These are phyloP conservation scores for Aspergillus avenaceus DNA, from an alignment of 495 filamentous ascomycete genomes.

Conservation along the genomic window DNA sequence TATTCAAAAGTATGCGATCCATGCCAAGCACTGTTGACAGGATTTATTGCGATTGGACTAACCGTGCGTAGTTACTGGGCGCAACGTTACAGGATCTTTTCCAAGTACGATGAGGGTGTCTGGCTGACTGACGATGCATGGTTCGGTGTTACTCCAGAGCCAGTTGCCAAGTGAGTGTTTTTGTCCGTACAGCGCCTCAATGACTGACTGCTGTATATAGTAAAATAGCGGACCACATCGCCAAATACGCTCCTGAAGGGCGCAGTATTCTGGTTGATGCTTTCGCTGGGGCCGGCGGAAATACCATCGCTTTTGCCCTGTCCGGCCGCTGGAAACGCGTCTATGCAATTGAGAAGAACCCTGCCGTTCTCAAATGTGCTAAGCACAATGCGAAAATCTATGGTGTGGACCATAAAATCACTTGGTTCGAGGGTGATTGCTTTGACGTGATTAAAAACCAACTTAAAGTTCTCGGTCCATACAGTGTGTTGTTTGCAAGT, in stretches of 20 bases:
- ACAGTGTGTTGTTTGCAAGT: conserved; percentile 77
- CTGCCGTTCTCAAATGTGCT: conserved; percentile 73
- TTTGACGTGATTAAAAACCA: conserved; percentile 57
- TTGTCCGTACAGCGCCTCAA: neutral
- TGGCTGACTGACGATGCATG: conserved; percentile 89
- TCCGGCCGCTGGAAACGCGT: conserved; percentile 72
- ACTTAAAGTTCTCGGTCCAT: conserved; percentile 44
- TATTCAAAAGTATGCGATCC: conserved; percentile 60
- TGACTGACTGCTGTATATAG: conserved; percentile 33
- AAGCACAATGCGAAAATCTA: conserved; percentile 91
- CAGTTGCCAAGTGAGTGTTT: conserved; percentile 66
- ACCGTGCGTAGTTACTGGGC: conserved; percentile 68
- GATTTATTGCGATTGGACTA: neutral
- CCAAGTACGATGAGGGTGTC: conserved; percentile 75
- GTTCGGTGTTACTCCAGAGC: conserved; percentile 95
- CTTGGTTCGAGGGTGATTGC: conserved; percentile 79
- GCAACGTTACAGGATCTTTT: conserved; percentile 82
- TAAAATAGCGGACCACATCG: conserved; percentile 73
- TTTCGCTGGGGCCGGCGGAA: conserved; percentile 89
- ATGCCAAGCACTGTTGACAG: neutral
- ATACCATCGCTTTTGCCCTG: conserved; percentile 88
- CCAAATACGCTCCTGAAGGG: conserved; percentile 45
- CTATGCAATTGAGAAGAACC: conserved; percentile 83
- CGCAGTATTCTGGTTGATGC: conserved; percentile 69
- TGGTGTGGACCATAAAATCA: conserved; percentile 74